A percentile compares a stretch with the other conserved stretches of the same genome.
phyloP scores from a whole-genome alignment of 352 stramenopile species.

The Globisporangium takayamanum region DNA sequence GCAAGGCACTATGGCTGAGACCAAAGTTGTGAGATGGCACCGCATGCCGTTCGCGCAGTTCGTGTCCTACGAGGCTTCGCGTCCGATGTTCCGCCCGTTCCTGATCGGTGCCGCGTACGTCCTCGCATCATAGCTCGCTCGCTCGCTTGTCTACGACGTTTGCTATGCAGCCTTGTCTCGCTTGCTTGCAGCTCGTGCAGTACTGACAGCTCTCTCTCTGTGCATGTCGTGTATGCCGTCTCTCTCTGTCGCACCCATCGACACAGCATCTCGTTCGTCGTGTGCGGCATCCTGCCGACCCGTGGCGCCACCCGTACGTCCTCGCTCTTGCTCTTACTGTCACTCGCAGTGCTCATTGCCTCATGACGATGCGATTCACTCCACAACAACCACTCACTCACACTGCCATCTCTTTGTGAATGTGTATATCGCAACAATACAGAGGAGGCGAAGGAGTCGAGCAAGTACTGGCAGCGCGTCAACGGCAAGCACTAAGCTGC shows the following conservation, averaged over 20 bases:
- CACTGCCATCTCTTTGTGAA: not conserved
- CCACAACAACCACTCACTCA: not conserved
- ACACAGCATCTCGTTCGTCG: constrained; percentile 59
- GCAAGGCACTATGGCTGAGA: constrained; percentile 35
- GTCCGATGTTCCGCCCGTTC: constrained; percentile 81
- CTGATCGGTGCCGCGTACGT: constrained; percentile 70
- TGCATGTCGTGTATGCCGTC: not conserved
- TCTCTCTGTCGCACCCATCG: not conserved
- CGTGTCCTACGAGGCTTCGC: constrained; percentile 65
- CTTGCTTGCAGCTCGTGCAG: not conserved
- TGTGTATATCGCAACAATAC: constrained; percentile 6
- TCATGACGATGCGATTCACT: not conserved
- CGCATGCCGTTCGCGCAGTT: constrained; percentile 75
- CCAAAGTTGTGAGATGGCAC: constrained; percentile 81
- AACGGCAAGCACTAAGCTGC: constrained; percentile 80
- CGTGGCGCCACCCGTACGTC: constrained; percentile 55
- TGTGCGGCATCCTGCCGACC: constrained; percentile 80
- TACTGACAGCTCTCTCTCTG: not conserved
- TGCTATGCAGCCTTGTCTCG: not conserved
- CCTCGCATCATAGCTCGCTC: not conserved
- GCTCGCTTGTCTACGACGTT: not conserved
- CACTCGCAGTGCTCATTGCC: not conserved
- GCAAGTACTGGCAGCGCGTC: constrained; percentile 81
- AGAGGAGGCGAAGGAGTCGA: constrained; percentile 82
- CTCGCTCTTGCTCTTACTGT: not conserved